Conservation (phyloP, 352 stramenopile genomes). For the Phytophthora sansomeana region DNA sequence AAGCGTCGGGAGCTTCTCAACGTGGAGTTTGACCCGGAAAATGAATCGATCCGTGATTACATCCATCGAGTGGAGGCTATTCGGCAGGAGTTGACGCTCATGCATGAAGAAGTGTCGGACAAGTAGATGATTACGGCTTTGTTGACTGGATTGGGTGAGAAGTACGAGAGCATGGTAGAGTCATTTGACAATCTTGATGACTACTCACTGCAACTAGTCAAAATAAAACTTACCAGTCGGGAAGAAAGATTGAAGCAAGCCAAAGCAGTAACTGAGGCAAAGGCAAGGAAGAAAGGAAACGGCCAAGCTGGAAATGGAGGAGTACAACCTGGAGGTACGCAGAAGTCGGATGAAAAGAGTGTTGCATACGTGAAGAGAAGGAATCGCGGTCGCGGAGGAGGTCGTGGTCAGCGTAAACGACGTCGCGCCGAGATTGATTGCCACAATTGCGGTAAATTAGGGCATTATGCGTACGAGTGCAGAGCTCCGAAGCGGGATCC, state of each 20-base stretch:
- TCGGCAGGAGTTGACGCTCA: conserved; percentile 19
- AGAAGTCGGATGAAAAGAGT: not conserved
- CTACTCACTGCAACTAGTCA: conserved; percentile 15
- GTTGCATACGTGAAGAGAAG: not conserved
- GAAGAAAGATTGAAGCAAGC: conserved; percentile 11
- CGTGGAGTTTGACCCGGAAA: conserved; percentile 14
- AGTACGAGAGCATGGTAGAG: too few relatives aligned
- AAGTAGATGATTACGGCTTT: conserved; percentile 12
- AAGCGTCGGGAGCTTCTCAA: conserved; percentile 17
- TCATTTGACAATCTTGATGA: conserved; percentile 27
- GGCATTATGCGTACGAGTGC: conserved; percentile 9
- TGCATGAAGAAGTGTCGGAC: conserved; percentile 14
- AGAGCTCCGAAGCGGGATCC: conserved; percentile 1
- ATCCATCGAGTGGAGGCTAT: conserved; percentile 21
- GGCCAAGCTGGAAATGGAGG: not conserved
- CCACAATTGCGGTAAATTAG: conserved; percentile 1
- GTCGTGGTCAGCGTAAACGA: not conserved
- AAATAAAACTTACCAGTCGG: conserved; percentile 9
- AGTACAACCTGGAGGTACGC: not conserved
- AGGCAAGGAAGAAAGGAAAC: not conserved
- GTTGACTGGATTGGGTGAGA: conserved; percentile 13
- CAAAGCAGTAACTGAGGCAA: too few relatives aligned
- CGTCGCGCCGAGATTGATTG: not conserved
- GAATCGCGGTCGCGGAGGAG: not conserved
- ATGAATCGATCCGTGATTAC: conserved; percentile 19